phyloP scores from a whole-genome alignment of 495 filamentous ascomycete genomes.

The Annulohypoxylon stygium region DNA sequence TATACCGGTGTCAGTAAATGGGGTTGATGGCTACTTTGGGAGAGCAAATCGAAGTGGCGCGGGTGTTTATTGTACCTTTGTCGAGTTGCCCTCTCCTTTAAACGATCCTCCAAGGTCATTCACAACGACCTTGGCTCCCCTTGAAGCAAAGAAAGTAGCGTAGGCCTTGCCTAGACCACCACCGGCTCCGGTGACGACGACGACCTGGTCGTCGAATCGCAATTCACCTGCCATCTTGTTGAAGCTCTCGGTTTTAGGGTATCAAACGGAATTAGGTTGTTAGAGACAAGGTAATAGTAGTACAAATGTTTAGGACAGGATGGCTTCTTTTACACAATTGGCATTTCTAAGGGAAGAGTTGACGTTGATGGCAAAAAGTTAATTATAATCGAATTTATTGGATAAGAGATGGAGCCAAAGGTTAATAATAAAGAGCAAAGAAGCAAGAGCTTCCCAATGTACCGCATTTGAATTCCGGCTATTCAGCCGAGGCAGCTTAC shows the following conservation, averaged over 20 bases:
- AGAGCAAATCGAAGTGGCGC: not conserved
- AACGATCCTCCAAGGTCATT: constrained; percentile 96
- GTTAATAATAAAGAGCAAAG: constrained; percentile 37
- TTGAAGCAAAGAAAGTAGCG: constrained; percentile 88
- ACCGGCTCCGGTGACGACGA: constrained; percentile 96
- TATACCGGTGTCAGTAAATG: constrained; percentile 35
- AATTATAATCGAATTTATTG: constrained; percentile 8
- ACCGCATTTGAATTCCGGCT: constrained; percentile 47
- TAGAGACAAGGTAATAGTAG: constrained; percentile 12
- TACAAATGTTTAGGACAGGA: constrained; percentile 1
- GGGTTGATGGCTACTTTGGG: not conserved
- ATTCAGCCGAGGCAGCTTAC: constrained; percentile 54
- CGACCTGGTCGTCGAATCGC: constrained; percentile 95
- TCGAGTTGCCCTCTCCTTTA: constrained; percentile 91
- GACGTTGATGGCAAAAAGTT: constrained; percentile 19
- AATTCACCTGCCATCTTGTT: constrained; percentile 78
- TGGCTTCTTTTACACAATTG: constrained; percentile 29
- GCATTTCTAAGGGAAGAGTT: constrained; percentile 9
- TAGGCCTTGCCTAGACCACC: constrained; percentile 95
- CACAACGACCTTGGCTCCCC: constrained; percentile 96
- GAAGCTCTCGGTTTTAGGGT: constrained; percentile 44
- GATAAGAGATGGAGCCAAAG: constrained; percentile 21
- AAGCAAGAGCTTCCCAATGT: constrained; percentile 33
- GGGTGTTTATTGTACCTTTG: constrained; percentile 72
- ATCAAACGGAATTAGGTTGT: constrained; percentile 22